A percentile compares a stretch with the other conserved stretches of the same genome.
phyloP scores from a whole-genome alignment of 345 rosid species.

The Eucalyptus erythrocorys region DNA sequence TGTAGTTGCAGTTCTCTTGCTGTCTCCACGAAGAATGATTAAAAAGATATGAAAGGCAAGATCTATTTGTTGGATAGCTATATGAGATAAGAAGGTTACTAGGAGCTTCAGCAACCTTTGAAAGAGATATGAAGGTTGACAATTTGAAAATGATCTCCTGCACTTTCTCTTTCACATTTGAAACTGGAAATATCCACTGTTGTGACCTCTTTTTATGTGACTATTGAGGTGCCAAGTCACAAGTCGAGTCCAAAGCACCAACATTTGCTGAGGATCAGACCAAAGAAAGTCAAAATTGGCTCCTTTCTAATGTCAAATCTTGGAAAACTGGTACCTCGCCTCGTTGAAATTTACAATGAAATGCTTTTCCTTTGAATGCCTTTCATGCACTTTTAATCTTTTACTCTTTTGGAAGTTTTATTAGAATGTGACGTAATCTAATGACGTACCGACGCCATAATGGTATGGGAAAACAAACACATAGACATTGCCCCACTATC shows the following conservation, averaged over 20 bases:
- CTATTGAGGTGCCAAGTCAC: neutral
- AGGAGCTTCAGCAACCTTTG: neutral
- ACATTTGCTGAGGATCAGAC: neutral
- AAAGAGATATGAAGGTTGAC: neutral
- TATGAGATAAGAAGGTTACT: neutral
- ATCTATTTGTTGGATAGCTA: neutral
- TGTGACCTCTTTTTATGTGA: neutral
- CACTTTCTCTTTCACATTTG: neutral
- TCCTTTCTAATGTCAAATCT: neutral
- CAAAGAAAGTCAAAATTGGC: neutral
- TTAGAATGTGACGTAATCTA: neutral
- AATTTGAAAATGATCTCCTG: neutral
- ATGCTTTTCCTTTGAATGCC: neutral
- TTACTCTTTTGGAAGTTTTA: neutral
- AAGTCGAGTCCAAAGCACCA: neutral
- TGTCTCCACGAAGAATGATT: constrained; percentile 1
- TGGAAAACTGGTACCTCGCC: neutral
- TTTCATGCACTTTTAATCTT: neutral
- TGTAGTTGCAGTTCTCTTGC: neutral
- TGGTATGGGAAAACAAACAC: neutral
- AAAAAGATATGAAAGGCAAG: neutral
- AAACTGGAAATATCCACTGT: neutral
- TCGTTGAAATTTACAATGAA: neutral
- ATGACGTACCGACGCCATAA: neutral
- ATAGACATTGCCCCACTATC: neutral